phyloP scores from a whole-genome alignment of 352 stramenopile genomes.

The Globisporangium polare region DNA sequence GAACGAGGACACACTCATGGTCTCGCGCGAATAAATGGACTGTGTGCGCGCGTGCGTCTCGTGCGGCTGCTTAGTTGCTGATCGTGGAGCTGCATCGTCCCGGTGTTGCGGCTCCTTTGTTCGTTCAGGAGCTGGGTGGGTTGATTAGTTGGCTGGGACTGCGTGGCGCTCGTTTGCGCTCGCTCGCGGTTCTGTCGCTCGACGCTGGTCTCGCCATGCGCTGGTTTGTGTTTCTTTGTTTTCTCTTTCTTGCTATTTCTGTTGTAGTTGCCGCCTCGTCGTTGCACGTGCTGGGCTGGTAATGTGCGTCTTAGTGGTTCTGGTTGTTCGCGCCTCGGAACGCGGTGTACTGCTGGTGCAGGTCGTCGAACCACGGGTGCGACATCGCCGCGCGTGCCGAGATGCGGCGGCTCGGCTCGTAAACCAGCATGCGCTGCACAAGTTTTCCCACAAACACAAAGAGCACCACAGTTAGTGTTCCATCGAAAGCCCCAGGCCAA shows the following conservation, averaged over 20 bases:
- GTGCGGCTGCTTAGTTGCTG: neutral
- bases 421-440: slow-evolving; percentile 71
- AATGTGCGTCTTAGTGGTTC: no score
- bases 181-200: no score
- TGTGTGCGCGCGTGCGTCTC: neutral
- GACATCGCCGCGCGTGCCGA: slow-evolving; percentile 76
- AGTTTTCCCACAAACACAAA: slow-evolving; percentile 1
- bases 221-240: slow-evolving; percentile 5
- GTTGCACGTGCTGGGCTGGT: neutral
- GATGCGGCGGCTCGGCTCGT: slow-evolving; percentile 74
- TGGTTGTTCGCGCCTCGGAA: slow-evolving; percentile 47
- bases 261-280: neutral
- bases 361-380: slow-evolving; percentile 82
- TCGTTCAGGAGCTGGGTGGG: no score
- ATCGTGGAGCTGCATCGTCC: neutral
- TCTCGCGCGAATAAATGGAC: neutral
- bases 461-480: neutral
- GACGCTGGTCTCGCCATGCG: neutral
- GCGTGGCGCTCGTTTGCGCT: neutral
- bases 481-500: neutral
- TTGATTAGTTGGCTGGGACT: neutral
- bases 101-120: neutral
- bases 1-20: neutral
- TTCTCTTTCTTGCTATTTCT: neutral
- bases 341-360: slow-evolving; percentile 69